Base-by-base conservation (phyloP, 495 filamentous ascomycete species). In the Hypoxylon fuscum region DNA sequence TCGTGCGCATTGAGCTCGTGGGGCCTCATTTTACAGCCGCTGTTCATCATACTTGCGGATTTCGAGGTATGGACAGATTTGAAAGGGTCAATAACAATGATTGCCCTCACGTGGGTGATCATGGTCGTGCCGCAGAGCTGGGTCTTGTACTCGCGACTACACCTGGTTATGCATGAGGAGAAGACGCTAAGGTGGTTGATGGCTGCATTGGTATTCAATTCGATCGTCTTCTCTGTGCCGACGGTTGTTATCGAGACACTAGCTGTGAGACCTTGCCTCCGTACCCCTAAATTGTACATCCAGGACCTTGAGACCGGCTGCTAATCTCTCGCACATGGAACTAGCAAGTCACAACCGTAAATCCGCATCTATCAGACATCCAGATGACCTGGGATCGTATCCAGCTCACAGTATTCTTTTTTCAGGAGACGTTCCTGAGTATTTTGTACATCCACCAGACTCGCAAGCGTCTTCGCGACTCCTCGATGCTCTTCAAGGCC, bases 1-100 rank as follows among this genome's bases (percentile, higher is more conserved):
- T 78, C 79, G 31, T 72, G 84, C 45, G 63, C 84, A 5, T 60
- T 86, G 34, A 76, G 76, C 3, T 81, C 82, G 0, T 77, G 77
- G 25, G 77, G 75, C 22, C 64, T 79, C 35, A 66, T 74, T 44
- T n/a, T 68, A 8, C 74, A 80, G 40, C 64, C 74, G 8, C 31
- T 75, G 1, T 73, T 71, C 54, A 72, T 77, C 40, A 67, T 82
- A 17, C 66, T 80, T 21, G 63, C 59, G 7, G 69, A 72, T 44
- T 77, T 72, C 38, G 49, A 32, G 10, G 32, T 72, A 2, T 71
- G 68, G 63, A 69, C 51, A 5, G 32, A 63, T 23, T 57, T 57
- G 11, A 64, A 51, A 34, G 69, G 43, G 29, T 59, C 66, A 23
- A 69, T 72, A 38, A 72, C 64, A n/a, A 17, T 72, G 31, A 71